These are phyloP conservation scores for Cladochytrium tenue DNA, from an alignment of 371 early-diverging fungal species.

Conservation along the genomic window DNA sequence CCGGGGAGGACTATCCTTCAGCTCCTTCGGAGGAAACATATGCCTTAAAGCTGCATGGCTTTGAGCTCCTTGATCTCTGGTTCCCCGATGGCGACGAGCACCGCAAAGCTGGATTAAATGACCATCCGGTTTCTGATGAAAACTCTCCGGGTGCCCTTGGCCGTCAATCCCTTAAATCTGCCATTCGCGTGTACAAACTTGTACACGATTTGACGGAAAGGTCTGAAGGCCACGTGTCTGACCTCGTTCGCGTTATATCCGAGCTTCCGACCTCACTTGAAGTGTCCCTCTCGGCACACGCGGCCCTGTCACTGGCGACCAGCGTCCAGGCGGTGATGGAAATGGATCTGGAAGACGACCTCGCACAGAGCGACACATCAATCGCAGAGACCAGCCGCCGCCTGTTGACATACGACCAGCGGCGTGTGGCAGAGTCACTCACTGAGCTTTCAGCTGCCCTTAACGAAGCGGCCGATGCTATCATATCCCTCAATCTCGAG, in stretches of 20 bases:
- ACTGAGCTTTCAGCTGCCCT: neutral
- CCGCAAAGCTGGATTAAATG: no score
- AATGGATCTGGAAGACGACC: neutral
- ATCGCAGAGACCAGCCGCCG: neutral
- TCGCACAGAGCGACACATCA: neutral
- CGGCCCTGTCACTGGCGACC: neutral
- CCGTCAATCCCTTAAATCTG: neutral
- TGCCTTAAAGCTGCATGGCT: no score
- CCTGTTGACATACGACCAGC: neutral
- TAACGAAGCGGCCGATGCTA: constrained; percentile 1
- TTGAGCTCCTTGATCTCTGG: no score
- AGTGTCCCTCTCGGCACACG: constrained; percentile 1
- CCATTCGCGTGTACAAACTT: neutral
- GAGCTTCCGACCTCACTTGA: neutral
- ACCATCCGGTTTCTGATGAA: no score
- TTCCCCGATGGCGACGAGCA: no score
- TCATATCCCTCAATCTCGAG: neutral
- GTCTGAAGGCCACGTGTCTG: neutral
- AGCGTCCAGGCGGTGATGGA: constrained; percentile 5
- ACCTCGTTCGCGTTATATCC: neutral
- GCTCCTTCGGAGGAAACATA: neutral
- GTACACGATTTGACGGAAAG: neutral
- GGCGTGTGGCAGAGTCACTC: neutral
- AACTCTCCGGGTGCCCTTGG: neutral
- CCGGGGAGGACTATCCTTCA: neutral